Evolutionary conservation across 1,284 basidiomycete genomes (phyloP), one percentile per base, ranked within the genome.

Genomic region (Moesziomyces sp.): DNA sequence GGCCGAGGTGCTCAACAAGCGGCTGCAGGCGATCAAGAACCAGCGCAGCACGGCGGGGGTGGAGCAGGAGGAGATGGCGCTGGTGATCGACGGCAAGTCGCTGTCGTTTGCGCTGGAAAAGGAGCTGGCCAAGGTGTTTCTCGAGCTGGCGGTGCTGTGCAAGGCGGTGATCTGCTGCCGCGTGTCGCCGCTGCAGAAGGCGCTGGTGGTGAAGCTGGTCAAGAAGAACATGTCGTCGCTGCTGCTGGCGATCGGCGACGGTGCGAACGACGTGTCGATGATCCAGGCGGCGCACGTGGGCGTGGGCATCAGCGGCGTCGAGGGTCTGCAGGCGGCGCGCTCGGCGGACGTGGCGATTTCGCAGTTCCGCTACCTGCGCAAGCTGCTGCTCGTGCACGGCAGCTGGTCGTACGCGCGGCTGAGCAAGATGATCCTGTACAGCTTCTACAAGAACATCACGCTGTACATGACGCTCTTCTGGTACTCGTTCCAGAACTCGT

Each of bases 151-250:
- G 0, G 89, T 97, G 78, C 90, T 97, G 90, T 99, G 97, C 88
- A 97, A 97, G 76, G 95, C 96, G 19, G 96, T 99, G 45, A 91
- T 98, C 46, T 98, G 96, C 85, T 99, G 96, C 86, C 94, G 97
- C 79, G 97, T 99, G 2, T 98, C 96, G 14, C 97, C 97, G 1
- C 86, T 99, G 50, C 97, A 99, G 83, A 99, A 99, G 85, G 97
- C 97, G 0, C 88, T 98, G 26, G 94, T 99, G 16, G 97, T 99
- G 70, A 98, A 98, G 86, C 90, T 99, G 28, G 96, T 99, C 74
- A 99, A 98, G 88, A 95, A 95, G 86, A 94, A 96, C 85, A 90
- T 92, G 74, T 93, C 93, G 60, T 88, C 94, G 1, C 93, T 97
- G 51, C 87, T 98, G 19, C 89, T 99, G 5, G 96, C 96, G 0